These are phyloP conservation scores for Cicer judaicum DNA, from an alignment of 306 rosid species.

Conservation along the genomic window DNA sequence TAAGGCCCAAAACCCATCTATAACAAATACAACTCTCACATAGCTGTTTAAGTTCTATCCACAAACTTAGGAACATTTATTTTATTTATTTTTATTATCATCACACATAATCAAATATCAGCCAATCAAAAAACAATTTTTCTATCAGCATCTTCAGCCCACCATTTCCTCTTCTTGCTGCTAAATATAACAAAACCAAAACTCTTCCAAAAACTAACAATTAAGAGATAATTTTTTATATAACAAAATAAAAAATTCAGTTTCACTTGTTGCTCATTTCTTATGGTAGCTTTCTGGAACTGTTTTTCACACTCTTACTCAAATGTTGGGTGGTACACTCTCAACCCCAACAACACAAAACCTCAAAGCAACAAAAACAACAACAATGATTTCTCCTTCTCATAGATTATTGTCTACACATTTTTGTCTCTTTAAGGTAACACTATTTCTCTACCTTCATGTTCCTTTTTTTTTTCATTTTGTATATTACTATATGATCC, in stretches of 20 bases:
- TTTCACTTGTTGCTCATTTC: conserved; percentile 37
- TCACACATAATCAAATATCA: conserved; percentile 24
- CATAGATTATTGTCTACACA: conserved; percentile 49
- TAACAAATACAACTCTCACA: no score
- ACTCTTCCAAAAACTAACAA: conserved; percentile 28
- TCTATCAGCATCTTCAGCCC: conserved; percentile 41
- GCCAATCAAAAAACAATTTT: conserved; percentile 49
- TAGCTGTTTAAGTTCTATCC: conserved; percentile 45
- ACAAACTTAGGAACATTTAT: conserved; percentile 34
- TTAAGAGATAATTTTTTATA: not conserved
- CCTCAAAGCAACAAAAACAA: conserved; percentile 43
- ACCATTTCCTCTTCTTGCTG: no score
- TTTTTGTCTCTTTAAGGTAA: conserved; percentile 53
- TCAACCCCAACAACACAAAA: conserved; percentile 52
- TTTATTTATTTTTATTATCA: conserved; percentile 9
- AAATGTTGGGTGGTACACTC: conserved; percentile 69
- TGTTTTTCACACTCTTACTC: conserved; percentile 39
- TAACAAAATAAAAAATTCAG: not conserved
- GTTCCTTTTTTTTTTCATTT: not conserved
- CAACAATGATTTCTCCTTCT: conserved; percentile 44
- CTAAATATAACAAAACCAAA: not conserved
- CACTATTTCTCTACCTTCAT: conserved; percentile 32
- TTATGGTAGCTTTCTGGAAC: conserved; percentile 37
- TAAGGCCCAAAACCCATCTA: no score
- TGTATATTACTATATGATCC: conserved; percentile 19